Conservation (phyloP, 805 yeast genomes). For the Komagataella kurtzmanii region DNA sequence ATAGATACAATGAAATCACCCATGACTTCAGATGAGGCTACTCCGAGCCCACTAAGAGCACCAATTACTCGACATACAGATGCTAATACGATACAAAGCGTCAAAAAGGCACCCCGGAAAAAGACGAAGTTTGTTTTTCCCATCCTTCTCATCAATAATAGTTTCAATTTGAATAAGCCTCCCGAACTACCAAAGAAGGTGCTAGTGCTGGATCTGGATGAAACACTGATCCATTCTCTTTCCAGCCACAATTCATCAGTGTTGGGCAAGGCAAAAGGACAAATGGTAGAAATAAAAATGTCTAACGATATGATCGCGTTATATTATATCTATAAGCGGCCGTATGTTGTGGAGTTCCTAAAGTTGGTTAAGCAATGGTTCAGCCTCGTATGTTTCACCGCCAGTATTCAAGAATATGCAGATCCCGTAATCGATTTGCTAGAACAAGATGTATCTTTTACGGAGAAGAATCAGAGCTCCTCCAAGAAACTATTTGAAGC, state of each 20-base stretch:
- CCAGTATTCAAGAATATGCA: slow-evolving; percentile 88
- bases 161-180: slow-evolving; percentile 16
- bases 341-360: slow-evolving; percentile 78
- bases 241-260: slow-evolving; percentile 41
- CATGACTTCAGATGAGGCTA: slow-evolving; percentile 1
- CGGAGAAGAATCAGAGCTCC: slow-evolving; percentile 9
- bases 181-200: slow-evolving; percentile 34
- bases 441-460: slow-evolving; percentile 41
- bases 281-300: slow-evolving; percentile 73
- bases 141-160: slow-evolving; percentile 15
- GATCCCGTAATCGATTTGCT: slow-evolving; percentile 93
- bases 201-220: slow-evolving; percentile 82
- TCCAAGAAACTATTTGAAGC: slow-evolving; percentile 28
- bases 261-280: slow-evolving; percentile 30
- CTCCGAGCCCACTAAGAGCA: not conserved
- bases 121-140: slow-evolving; percentile 17
- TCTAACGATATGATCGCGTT: slow-evolving; percentile 59
- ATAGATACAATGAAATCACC: slow-evolving; percentile 22
- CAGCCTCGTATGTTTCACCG: slow-evolving; percentile 84
- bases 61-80: not conserved
- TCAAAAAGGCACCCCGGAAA: slow-evolving; percentile 5
- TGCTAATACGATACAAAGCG: slow-evolving; percentile 2
- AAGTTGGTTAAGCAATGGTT: slow-evolving; percentile 75
- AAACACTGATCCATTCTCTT: slow-evolving; percentile 85
- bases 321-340: slow-evolving; percentile 85